Base-by-base conservation (phyloP, 345 rosid genomes). In the Populus simonii region DNA sequence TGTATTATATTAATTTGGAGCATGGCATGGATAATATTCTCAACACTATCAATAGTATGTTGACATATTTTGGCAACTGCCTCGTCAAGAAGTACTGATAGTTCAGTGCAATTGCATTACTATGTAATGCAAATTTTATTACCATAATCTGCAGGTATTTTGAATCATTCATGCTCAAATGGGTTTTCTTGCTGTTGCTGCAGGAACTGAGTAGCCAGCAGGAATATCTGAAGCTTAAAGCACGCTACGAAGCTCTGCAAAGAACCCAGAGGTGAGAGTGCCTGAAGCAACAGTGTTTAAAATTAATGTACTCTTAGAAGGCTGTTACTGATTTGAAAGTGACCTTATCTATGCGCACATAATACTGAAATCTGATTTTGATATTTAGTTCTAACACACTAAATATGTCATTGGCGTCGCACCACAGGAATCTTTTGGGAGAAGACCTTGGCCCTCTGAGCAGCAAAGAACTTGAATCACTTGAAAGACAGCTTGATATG, bases 401-500 rank as follows among this genome's bases (percentile, higher is more conserved):
- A 29, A 27, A 17, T 66, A 3, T 61, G 47, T 17, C 22, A 72
- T 31, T 71, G 45, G 51, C 43, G 36, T 57, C 72, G 8, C 33
- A 33, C 16, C 17, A 1, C 72, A 94, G 98, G 86, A 94, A 94
- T 82, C 89, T 94, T 13, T 77, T 93, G 75, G 98, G 98, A 75
- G 98, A 94, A 85, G 97, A 93, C 82, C 89, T 94, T 67, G 98
- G 92, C 16, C 97, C 97, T 84, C 80, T 94, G 66, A 90, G 82
- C 88, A 88, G 90, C 83, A 93, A 92, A 67, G 98, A 94, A 76
- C 94, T 94, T 70, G 98, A 94, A 84, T 87, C 97, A 8, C 94
- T 95, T 25, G 99, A 95, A 82, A 93, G 93, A 88, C 99, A 95
- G 85, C 96, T 95, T 25, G 99, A 95, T 84, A 81, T 90, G 80